Evolutionary conservation across 1,139 yeast genomes (phyloP).

Genomic region (Lodderomyces metapsilosis): DNA sequence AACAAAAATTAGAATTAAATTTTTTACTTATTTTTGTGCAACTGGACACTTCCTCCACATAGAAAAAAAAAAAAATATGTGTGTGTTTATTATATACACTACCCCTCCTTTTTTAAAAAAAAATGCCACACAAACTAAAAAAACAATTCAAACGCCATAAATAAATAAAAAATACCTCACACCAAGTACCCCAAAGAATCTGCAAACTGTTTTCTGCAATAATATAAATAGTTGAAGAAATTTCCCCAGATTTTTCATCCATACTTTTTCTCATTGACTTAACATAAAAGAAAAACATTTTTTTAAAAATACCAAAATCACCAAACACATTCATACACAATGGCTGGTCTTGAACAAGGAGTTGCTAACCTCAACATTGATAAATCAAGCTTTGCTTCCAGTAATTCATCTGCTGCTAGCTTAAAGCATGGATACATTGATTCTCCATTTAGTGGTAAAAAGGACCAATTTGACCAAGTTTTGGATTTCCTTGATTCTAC

Average conservation of each 20-base stretch:
- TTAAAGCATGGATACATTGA: constrained; percentile 65
- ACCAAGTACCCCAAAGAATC: too few species aligned
- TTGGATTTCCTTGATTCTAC: constrained; percentile 77
- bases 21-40: neutral
- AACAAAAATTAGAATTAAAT: neutral
- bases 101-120: neutral
- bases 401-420: constrained; percentile 31
- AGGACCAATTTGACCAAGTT: constrained; percentile 76
- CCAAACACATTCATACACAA: neutral
- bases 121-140: neutral
- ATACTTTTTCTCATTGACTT: too few species aligned
- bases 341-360: constrained; percentile 11
- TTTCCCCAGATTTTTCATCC: neutral
- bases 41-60: neutral
- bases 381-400: constrained; percentile 21
- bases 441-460: constrained; percentile 76
- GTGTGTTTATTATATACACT: constrained; percentile 1
- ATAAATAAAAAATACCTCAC: neutral
- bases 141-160: neutral
- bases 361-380: constrained; percentile 13
- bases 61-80: too few species aligned
- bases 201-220: too few species aligned
- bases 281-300: neutral
- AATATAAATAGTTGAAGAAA: neutral
- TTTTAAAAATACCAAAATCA: neutral